Evolutionary conservation across 176 grass and related monocot genomes (phyloP), one percentile per base, ranked within the genome.

Genomic region (Melocanna baccifera): DNA sequence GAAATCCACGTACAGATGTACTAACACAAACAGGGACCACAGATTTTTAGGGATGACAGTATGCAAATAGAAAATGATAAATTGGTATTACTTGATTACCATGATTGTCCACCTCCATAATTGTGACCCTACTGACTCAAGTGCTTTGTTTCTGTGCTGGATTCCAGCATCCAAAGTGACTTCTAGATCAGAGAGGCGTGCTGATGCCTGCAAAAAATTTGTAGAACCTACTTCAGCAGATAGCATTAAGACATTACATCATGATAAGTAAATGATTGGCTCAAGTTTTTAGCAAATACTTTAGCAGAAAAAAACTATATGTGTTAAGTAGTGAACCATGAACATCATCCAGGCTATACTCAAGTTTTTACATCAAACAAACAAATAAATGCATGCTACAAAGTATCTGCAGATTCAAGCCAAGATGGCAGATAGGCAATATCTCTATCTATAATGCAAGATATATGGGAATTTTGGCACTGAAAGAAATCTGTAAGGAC

Each of bases 41-140:
- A 42, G 2, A 26, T 23, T 23, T 78, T 47, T 50, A 63, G 50
- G 69, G 52, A 39, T 67, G 42, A 58, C 36, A 83, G 34, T 51
- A 45, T 3, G 2, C 39, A 87, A 34, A 87, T 4, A 81, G 6
- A 48, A 84, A 76, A 62, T 62, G 39, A 66, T 46, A 81, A 61
- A 78, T 77, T 79, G 52, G n/a, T 52, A 14, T 53, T 76, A 81
- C 46, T 84, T 90, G 32, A 83, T 91, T 96, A 99, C 97, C 97
- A 99, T 94, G 66, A 96, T 88, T 88, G 71, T 96, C 97, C 97
- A 99, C 67, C 90, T 96, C 93, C 93, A 92, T 82, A 94, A 75
- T 72, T 96, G 93, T 66, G 93, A 99, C 14, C 90, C 97, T 62
- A 99, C 76, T 81, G 91, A 91, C 84, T 91, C 91, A 63, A 99